Evolutionary conservation across 306 rosid species (phyloP), one percentile per base, ranked within the genome.

Genomic region (Acmispon strigosus): DNA sequence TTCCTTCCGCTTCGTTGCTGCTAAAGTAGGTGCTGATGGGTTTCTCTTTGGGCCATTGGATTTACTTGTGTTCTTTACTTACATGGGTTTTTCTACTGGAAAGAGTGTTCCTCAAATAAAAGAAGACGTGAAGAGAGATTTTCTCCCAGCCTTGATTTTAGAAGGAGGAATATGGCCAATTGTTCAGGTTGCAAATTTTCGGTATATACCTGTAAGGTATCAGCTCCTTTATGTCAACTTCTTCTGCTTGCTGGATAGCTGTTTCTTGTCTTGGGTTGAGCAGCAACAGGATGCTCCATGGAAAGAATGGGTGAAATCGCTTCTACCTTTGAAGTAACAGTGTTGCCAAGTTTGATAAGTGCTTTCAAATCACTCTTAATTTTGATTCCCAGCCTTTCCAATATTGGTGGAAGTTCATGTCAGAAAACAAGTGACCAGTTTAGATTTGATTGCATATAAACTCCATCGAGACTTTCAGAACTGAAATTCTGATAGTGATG

Each of bases 181-280:
- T 57, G 80, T 88, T 76, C 98, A 92, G 74, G 81, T 86, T 18
- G 98, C 85, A 4, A 92, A 92, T 80, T 92, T 92, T 69, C 83
- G 96, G 69, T 90, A 78, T 67, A 73, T 92, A 54, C 98, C 96
- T 3, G 98, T 90, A 65, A 86, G 92, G 73, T 88, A 92, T 75
- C 98, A 92, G 65, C 98, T 92, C 52, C 98, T 92, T 20, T 90
- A 92, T 74, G 96, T 88, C 51, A 92, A 90, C 75, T 56, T 88
- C 66, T 92, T 92, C 87, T 88, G 96, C 91, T 74, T 90, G 68
- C 65, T 92, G 84, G 98, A 92, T 80, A 92, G 98, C 60, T 87
- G 92, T 36, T 90, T 92, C 81, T 86, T 92, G 84, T 92, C 98
- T 60, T 92, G 98, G 98, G 51, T 92, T 45, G 98, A 92, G 82